Evolutionary conservation across 257 asterid species (phyloP), one percentile per base, ranked within the genome.

Genomic region (Penstemon newberryi): DNA sequence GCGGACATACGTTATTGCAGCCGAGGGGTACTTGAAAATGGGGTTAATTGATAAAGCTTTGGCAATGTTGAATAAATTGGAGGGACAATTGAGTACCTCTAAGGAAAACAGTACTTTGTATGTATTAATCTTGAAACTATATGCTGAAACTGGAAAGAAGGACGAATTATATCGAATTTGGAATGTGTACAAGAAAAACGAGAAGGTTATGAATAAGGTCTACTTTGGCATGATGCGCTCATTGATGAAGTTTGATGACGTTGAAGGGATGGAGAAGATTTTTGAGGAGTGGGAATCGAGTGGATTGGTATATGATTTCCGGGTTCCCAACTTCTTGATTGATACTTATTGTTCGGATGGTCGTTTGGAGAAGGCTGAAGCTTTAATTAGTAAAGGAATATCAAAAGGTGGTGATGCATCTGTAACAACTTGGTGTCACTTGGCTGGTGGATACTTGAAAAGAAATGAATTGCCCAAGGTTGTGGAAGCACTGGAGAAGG

Each of bases 221-320:
- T 88, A 84, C 73, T 65, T 75, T 9, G 70, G 81, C 81, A 84
- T 88, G 94, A 75, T 86, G 86, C 80, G 83, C 4, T 63, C 85
- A 1, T 51, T 90, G 19, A 63, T 68, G 80, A 84, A 72, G 73
- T 76, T 84, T 40, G 77, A 75, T 36, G 96, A 86, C 68, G 41
- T 81, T 52, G 81, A 78, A 73, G 89, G 80, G 42, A 66, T 65
- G 51, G 87, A 86, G 81, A 80, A 76, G 73, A 71, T 90, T 46
- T 71, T 80, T 50, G 78, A 73, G 66, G 90, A 90, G 70, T 88
- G 97, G 96, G 89, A 83, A 73, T 70, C 70, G 10, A 67, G 75
- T 65, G 81, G 81, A 6, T 60, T 60, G 71, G n/a, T 56, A 49
- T 70, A 69, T 71, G 96, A 88, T 76, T 86, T 88, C 50, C 84